These are phyloP conservation scores for Fistulifera pelliculosa DNA, from an alignment of 108 stramenopile genomes.

Conservation along the genomic window DNA sequence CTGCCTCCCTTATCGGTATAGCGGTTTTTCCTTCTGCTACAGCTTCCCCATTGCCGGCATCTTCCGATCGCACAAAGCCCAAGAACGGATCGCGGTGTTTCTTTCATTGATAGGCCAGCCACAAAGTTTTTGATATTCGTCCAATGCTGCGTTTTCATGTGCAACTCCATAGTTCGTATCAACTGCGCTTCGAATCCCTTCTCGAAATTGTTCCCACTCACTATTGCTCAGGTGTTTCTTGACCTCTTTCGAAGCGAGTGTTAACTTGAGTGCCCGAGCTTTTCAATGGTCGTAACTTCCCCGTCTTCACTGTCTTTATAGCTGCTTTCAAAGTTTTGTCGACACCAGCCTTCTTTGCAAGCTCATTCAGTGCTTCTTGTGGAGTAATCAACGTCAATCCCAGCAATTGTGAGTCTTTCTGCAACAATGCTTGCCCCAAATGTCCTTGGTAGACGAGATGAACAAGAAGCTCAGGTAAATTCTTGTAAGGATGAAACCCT, in stretches of 20 bases:
- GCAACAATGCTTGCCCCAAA: conserved; percentile 36
- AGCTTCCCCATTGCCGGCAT: not conserved
- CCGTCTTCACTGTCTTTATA: conserved; percentile 21
- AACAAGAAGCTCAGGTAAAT: conserved; percentile 38
- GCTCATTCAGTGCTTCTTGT: conserved; percentile 23
- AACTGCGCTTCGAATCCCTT: conserved; percentile 36
- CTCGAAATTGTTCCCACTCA: conserved; percentile 36
- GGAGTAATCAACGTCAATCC: conserved; percentile 34
- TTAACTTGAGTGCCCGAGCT: conserved; percentile 26
- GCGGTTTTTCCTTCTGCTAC: not conserved
- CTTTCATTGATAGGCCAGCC: conserved; percentile 55
- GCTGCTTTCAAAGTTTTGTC: conserved; percentile 27
- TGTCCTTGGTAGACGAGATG: conserved; percentile 64
- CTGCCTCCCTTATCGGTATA: not conserved
- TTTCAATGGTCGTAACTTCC: conserved; percentile 30
- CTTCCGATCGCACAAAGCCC: conserved; percentile 39
- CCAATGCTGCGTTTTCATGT: conserved; percentile 67
- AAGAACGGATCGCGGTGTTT: conserved; percentile 46
- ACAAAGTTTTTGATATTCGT: conserved; percentile 46
- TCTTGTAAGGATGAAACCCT: conserved; percentile 52
- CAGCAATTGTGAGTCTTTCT: conserved; percentile 39
- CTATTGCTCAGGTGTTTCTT: conserved; percentile 17
- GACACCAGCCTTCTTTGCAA: conserved; percentile 50
- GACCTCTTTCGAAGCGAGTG: conserved; percentile 23
- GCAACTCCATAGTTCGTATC: conserved; percentile 54